Percentiles rank a stretch among this genome's conserved stretches.
Evolutionary conservation across 495 filamentous ascomycete genomes (phyloP).

Genomic region (Jackrogersella multiformis): DNA sequence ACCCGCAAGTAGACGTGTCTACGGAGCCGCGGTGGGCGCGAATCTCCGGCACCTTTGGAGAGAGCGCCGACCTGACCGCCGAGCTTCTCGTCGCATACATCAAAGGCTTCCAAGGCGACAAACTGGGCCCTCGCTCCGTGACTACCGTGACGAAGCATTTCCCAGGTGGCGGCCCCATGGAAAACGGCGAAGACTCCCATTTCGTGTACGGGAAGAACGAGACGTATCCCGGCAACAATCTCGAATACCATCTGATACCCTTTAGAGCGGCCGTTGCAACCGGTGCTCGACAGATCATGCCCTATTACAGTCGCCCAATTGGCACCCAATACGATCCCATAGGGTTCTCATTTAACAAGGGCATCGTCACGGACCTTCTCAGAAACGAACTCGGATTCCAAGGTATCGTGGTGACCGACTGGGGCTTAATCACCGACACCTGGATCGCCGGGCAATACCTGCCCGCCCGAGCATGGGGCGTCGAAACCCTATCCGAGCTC

Average conservation of each 20-base stretch:
- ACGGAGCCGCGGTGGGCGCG: conserved; percentile 53
- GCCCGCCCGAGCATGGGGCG: conserved; percentile 41
- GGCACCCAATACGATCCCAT: conserved; percentile 40
- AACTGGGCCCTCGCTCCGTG: conserved; percentile 38
- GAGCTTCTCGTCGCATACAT: conserved; percentile 40
- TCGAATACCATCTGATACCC: conserved; percentile 46
- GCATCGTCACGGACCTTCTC: conserved; percentile 48
- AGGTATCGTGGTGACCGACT: conserved; percentile 50
- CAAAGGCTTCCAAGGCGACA: conserved; percentile 39
- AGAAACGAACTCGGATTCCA: conserved; percentile 50
- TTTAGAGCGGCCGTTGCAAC: conserved; percentile 47
- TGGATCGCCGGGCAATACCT: conserved; percentile 26
- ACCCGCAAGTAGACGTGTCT: conserved; percentile 51
- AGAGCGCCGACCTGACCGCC: conserved; percentile 45
- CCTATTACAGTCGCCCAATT: conserved; percentile 44
- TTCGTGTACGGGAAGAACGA: conserved; percentile 51
- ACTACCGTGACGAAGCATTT: conserved; percentile 52
- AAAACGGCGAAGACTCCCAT: conserved; percentile 52
- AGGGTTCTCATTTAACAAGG: conserved; percentile 44
- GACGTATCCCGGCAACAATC: conserved; percentile 49
- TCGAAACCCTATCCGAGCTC: conserved; percentile 36
- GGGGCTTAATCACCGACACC: conserved; percentile 47
- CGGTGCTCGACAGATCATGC: conserved; percentile 49
- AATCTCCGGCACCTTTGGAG: conserved; percentile 46
- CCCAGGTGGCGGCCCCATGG: conserved; percentile 48